A percentile compares a stretch with the other conserved stretches of the same genome.
These are phyloP conservation scores for Phytophthora melonis DNA, from an alignment of 352 stramenopile species.

Conservation along the genomic window DNA sequence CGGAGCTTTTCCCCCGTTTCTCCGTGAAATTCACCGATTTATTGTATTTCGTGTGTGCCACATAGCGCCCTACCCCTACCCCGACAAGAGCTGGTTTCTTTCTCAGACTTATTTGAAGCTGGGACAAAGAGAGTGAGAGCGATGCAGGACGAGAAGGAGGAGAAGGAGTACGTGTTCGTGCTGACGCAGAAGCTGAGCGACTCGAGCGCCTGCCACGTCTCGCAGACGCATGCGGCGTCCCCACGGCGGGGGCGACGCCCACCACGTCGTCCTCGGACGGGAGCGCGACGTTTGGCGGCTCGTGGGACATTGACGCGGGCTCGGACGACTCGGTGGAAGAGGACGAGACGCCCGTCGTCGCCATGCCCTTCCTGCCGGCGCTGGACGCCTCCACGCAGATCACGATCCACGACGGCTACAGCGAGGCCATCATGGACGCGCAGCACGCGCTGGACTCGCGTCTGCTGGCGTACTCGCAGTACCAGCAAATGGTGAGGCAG, in stretches of 20 bases:
- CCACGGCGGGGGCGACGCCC: slow-evolving; percentile 23
- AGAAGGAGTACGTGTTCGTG: slow-evolving; percentile 86
- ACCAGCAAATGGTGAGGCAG: slow-evolving; percentile 75
- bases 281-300: slow-evolving; percentile 45
- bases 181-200: slow-evolving; percentile 45
- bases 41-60: background rate
- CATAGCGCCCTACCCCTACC: background rate
- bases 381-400: slow-evolving; percentile 89
- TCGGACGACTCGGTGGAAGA: slow-evolving; percentile 59
- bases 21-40: too few species aligned
- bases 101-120: slow-evolving; percentile 6
- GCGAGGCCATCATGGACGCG: slow-evolving; percentile 75
- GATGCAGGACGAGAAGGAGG: slow-evolving; percentile 46
- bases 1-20: too few species aligned
- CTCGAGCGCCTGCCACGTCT: slow-evolving; percentile 40
- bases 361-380: slow-evolving; percentile 74
- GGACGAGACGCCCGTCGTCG: slow-evolving; percentile 55
- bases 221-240: slow-evolving; percentile 36
- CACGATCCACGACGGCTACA: slow-evolving; percentile 84
- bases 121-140: background rate
- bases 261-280: slow-evolving; percentile 42
- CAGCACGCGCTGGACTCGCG: slow-evolving; percentile 82
- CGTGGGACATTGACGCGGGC: slow-evolving; percentile 32
- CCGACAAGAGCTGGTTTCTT: slow-evolving; percentile 5
- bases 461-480: slow-evolving; percentile 85